phyloP scores from a whole-genome alignment of 495 filamentous ascomycete genomes.

The Friedmanniomyces simplex region DNA sequence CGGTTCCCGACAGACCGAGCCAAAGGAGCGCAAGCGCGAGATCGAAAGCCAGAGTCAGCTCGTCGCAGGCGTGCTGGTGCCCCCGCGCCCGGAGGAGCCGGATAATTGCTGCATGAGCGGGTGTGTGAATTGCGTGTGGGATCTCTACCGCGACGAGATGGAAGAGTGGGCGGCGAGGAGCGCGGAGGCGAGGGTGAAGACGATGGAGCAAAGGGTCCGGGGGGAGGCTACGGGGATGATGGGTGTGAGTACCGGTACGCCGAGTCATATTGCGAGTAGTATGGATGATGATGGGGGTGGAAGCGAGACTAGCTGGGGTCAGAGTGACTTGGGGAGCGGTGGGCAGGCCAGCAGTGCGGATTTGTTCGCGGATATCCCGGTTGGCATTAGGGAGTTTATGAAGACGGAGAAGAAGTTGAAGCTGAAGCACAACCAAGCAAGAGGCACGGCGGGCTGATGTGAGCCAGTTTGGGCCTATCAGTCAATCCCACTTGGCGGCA shows the following conservation, averaged over 20 bases:
- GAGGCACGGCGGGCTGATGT: neutral
- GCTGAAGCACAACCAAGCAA: constrained; percentile 44
- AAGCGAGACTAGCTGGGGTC: constrained; percentile 57
- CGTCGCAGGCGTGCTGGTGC: constrained; percentile 71
- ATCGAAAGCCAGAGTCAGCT: constrained; percentile 46
- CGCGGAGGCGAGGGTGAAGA: constrained; percentile 42
- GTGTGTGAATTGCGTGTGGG: constrained; percentile 97
- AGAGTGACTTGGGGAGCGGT: constrained; percentile 18
- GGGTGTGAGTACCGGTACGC: constrained; percentile 24
- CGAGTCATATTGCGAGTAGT: constrained; percentile 37
- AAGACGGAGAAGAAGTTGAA: constrained; percentile 87
- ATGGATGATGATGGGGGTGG: constrained; percentile 80
- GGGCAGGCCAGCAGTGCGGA: constrained; percentile 36
- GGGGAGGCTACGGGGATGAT: constrained; percentile 32
- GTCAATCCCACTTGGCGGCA: no score
- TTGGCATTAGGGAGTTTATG: constrained; percentile 96
- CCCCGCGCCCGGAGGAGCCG: constrained; percentile 75
- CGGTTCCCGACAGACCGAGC: constrained; percentile 63
- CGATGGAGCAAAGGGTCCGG: constrained; percentile 31
- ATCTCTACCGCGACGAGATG: constrained; percentile 77
- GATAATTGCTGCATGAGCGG: constrained; percentile 99
- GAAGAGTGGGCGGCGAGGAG: constrained; percentile 68
- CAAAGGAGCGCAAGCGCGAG: constrained; percentile 44
- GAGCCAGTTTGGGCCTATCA: no score
- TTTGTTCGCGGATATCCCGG: constrained; percentile 71